Evolutionary conservation across 1,139 yeast species (phyloP).

Genomic region (Taphrina wiesneri): DNA sequence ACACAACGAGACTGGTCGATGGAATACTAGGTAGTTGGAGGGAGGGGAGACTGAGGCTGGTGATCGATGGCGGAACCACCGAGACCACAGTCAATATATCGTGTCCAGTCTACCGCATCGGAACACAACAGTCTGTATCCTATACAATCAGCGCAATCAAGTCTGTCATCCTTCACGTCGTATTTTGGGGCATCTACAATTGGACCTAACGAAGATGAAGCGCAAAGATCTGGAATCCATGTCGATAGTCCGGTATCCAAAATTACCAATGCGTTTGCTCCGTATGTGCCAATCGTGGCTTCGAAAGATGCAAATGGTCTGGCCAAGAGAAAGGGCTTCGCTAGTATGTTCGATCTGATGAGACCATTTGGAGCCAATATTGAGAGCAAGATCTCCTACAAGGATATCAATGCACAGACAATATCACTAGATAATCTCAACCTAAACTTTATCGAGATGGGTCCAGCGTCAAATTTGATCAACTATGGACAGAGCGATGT

Average conservation of each 20-base stretch:
- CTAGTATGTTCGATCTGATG: constrained; percentile 48
- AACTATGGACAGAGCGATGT: constrained; percentile 23
- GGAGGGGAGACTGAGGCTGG: background rate
- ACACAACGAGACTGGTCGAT: too few relatives aligned
- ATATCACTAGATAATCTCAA: constrained; percentile 44
- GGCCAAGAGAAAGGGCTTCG: constrained; percentile 49
- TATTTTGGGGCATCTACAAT: constrained; percentile 18
- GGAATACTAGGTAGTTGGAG: too few relatives aligned
- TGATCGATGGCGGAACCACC: background rate
- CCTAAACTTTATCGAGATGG: constrained; percentile 42
- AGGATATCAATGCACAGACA: constrained; percentile 45
- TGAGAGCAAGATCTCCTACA: constrained; percentile 49
- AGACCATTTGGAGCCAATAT: constrained; percentile 51
- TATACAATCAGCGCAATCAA: constrained; percentile 16
- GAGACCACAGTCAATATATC: constrained; percentile 1
- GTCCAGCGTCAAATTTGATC: constrained; percentile 26
- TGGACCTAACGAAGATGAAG: background rate
- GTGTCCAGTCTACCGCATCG: constrained; percentile 10
- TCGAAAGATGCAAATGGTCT: constrained; percentile 56
- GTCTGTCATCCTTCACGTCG: constrained; percentile 24
- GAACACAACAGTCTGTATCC: constrained; percentile 8
- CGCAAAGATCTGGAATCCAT: background rate
- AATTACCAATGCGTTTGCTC: constrained; percentile 50
- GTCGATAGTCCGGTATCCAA: constrained; percentile 1
- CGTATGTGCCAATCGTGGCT: constrained; percentile 58